phyloP scores from a whole-genome alignment of 768 basidiomycete species.

The Favolaschia claudopus region DNA sequence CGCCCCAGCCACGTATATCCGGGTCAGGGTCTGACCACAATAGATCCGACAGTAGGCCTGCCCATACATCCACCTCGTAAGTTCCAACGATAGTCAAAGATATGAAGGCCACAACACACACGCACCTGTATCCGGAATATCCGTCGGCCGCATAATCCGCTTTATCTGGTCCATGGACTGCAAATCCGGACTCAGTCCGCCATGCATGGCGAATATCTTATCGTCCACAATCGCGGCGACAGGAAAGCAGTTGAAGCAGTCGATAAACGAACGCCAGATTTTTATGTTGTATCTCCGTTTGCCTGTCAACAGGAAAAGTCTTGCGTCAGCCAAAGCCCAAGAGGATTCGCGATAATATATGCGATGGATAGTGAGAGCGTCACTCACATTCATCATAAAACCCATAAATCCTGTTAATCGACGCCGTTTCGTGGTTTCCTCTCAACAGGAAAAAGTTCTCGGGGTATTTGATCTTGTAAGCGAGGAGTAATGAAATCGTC shows the following conservation, averaged over 20 bases:
- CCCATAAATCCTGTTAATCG: slow-evolving; percentile 17
- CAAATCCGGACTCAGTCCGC: slow-evolving; percentile 93
- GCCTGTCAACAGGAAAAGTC: too few species aligned
- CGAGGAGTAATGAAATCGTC: slow-evolving; percentile 1
- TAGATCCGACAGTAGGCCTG: slow-evolving; percentile 92
- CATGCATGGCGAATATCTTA: slow-evolving; percentile 99
- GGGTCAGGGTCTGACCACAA: slow-evolving; percentile 99
- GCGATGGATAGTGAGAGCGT: not conserved
- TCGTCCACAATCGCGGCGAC: slow-evolving; percentile 99
- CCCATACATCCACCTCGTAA: too few species aligned
- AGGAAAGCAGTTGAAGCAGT: slow-evolving; percentile 99
- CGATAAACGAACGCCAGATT: slow-evolving; percentile 99
- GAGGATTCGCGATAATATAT: not conserved
- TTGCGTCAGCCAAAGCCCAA: too few species aligned
- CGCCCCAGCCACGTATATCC: slow-evolving; percentile 98
- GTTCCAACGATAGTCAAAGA: not conserved
- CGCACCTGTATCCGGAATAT: slow-evolving; percentile 95
- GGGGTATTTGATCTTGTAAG: slow-evolving; percentile 4
- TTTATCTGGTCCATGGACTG: slow-evolving; percentile 99
- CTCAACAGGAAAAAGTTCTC: slow-evolving; percentile 10
- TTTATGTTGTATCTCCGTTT: slow-evolving; percentile 99
- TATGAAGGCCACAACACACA: slow-evolving; percentile 1
- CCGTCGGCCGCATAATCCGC: slow-evolving; percentile 97
- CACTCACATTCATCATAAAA: slow-evolving; percentile 15
- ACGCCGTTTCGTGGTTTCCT: slow-evolving; percentile 15